These are phyloP conservation scores for Tribonema minus DNA, from an alignment of 108 stramenopile genomes.

Conservation along the genomic window DNA sequence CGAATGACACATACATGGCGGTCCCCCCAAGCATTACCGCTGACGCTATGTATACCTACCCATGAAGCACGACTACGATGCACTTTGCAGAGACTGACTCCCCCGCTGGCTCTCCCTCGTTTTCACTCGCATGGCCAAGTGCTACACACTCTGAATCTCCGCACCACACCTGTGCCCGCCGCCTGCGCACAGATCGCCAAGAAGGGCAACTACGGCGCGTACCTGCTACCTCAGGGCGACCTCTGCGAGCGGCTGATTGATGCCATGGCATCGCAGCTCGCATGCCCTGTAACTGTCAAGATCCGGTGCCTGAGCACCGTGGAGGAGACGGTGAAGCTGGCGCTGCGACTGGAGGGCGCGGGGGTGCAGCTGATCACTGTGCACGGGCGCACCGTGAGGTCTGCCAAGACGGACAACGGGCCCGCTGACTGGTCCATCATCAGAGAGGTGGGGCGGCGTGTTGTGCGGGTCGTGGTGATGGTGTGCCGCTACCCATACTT, in stretches of 20 bases:
- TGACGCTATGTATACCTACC: no score
- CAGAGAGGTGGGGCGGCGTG: no score
- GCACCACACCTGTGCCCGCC: no score
- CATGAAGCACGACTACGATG: no score
- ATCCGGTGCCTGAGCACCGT: slow-evolving; percentile 55
- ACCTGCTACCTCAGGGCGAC: slow-evolving; percentile 69
- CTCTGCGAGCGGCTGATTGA: slow-evolving; percentile 14
- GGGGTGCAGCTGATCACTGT: slow-evolving; percentile 72
- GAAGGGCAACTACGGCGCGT: slow-evolving; percentile 89
- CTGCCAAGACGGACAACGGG: slow-evolving; percentile 61
- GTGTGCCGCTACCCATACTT: no score
- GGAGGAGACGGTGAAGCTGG: slow-evolving; percentile 70
- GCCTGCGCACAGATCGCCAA: slow-evolving; percentile 70
- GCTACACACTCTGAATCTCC: no score
- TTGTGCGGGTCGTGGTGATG: no score
- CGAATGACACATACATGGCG: no score
- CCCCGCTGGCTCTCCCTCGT: no score
- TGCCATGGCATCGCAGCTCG: slow-evolving; percentile 29
- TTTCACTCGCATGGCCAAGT: no score
- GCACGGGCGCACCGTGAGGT: slow-evolving; percentile 88
- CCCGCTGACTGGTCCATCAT: slow-evolving; percentile 64
- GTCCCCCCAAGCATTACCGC: no score
- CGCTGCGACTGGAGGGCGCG: slow-evolving; percentile 71
- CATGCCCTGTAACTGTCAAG: slow-evolving; percentile 61
- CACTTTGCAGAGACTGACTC: no score